These are phyloP conservation scores for Plasmodium billcollinsi DNA, from an alignment of 169 alveolate genomes.

Conservation along the genomic window DNA sequence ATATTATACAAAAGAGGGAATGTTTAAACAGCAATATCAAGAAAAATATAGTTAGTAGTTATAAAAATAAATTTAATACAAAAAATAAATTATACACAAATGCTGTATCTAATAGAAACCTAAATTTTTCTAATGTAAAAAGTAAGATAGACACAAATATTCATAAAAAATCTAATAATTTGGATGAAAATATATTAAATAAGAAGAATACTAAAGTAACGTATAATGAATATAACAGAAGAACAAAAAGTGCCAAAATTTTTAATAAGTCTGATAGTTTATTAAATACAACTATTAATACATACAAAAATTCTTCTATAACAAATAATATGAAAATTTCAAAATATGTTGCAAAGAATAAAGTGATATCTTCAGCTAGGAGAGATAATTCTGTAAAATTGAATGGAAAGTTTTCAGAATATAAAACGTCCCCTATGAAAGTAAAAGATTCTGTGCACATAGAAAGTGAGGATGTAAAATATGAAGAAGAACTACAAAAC, in stretches of 20 bases:
- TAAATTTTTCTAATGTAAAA: constrained; percentile 36
- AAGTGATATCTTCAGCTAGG: too few species aligned
- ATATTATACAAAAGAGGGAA: neutral
- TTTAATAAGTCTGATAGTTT: neutral
- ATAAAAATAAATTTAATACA: neutral
- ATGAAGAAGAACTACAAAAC: constrained; percentile 39
- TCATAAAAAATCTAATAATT: constrained; percentile 5
- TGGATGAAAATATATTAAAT: neutral
- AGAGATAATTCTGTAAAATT: constrained; percentile 9
- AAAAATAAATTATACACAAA: neutral
- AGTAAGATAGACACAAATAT: constrained; percentile 67
- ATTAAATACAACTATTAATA: neutral
- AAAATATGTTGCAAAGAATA: neutral
- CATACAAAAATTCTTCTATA: neutral
- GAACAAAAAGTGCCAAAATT: constrained; percentile 14
- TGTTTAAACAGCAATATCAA: neutral
- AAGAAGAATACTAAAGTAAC: neutral
- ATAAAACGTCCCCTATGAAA: constrained; percentile 8
- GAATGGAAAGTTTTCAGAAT: neutral
- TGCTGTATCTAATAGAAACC: neutral
- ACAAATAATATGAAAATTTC: neutral
- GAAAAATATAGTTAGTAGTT: neutral
- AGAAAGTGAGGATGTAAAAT: constrained; percentile 2
- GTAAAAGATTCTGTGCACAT: neutral
- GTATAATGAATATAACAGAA: neutral